A percentile compares a stretch with the other conserved stretches of the same genome.
These are phyloP conservation scores for Acanthamoeba polyphaga DNA, from an alignment of 208 protist genomes.

Conservation along the genomic window DNA sequence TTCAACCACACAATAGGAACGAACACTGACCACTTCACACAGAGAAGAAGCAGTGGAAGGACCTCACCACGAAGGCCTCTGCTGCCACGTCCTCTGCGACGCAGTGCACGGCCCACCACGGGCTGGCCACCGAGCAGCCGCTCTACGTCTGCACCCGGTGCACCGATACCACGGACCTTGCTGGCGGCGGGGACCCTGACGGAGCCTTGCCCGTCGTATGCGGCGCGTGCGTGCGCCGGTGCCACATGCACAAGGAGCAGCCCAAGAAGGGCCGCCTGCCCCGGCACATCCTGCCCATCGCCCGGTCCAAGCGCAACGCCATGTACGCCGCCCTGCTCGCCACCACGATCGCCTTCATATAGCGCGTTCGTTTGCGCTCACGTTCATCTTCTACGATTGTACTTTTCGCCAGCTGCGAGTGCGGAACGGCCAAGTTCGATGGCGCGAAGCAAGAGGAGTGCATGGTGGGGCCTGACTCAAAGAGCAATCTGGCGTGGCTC, in stretches of 20 bases:
- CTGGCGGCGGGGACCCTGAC: not conserved
- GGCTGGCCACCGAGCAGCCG: constrained; percentile 1
- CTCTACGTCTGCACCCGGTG: constrained; percentile 16
- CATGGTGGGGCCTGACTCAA: not conserved
- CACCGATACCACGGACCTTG: not conserved
- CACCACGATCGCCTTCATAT: not conserved
- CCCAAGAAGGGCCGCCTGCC: not conserved
- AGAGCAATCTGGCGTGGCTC: not conserved
- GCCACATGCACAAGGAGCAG: constrained; percentile 26
- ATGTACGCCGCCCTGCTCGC: not conserved
- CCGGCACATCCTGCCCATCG: not conserved
- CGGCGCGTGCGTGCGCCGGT: not conserved
- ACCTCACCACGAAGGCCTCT: not conserved
- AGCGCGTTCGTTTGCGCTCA: not conserved
- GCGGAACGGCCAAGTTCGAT: not conserved
- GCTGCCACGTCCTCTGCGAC: not conserved
- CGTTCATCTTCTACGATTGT: not conserved
- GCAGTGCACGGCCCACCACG: not conserved
- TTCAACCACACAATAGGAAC: not conserved
- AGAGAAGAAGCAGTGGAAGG: constrained; percentile 10
- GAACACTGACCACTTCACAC: not conserved
- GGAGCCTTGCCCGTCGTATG: not conserved
- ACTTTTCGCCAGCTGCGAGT: not conserved
- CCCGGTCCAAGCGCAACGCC: not conserved
- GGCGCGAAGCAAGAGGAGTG: constrained; percentile 22